phyloP scores from a whole-genome alignment of 2,329 filamentous ascomycete species.

The Stagonosporopsis rhizophila region DNA sequence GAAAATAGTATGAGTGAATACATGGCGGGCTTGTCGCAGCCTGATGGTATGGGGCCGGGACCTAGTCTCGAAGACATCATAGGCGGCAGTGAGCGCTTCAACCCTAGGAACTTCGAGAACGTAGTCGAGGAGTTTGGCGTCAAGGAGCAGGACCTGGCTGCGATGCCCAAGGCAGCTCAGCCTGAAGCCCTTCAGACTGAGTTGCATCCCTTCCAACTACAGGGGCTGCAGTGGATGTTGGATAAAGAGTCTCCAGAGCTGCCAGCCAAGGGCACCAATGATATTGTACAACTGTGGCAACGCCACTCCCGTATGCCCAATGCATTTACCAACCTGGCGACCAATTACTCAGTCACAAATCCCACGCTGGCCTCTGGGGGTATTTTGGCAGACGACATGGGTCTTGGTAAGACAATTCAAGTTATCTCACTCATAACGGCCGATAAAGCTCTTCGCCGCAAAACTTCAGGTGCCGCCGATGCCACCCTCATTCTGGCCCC shows the following conservation, averaged over 20 bases:
- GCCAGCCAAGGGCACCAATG: constrained; percentile 64
- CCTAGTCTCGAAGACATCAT: constrained; percentile 69
- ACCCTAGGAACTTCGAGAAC: constrained; percentile 69
- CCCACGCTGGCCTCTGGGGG: constrained; percentile 78
- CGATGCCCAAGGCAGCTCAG: constrained; percentile 75
- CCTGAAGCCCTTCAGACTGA: constrained; percentile 69
- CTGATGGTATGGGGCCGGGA: constrained; percentile 42
- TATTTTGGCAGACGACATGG: constrained; percentile 92
- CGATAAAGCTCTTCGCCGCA: constrained; percentile 49
- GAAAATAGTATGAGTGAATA: constrained; percentile 38
- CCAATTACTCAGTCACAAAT: constrained; percentile 67
- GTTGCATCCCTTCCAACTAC: constrained; percentile 77
- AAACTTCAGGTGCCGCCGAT: constrained; percentile 25
- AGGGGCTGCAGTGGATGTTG: constrained; percentile 83
- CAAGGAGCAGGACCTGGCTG: constrained; percentile 72
- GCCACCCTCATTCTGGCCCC: constrained; percentile 84
- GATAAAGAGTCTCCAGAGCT: constrained; percentile 75
- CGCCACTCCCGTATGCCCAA: constrained; percentile 50
- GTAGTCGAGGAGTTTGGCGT: constrained; percentile 74
- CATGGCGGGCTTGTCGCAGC: constrained; percentile 34
- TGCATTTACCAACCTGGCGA: constrained; percentile 72
- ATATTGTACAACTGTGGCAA: constrained; percentile 81
- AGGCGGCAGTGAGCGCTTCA: constrained; percentile 70
- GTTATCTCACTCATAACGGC: constrained; percentile 79
- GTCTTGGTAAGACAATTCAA: constrained; percentile 86